phyloP scores from a whole-genome alignment of 768 basidiomycete genomes.

The Cyathus striatus region DNA sequence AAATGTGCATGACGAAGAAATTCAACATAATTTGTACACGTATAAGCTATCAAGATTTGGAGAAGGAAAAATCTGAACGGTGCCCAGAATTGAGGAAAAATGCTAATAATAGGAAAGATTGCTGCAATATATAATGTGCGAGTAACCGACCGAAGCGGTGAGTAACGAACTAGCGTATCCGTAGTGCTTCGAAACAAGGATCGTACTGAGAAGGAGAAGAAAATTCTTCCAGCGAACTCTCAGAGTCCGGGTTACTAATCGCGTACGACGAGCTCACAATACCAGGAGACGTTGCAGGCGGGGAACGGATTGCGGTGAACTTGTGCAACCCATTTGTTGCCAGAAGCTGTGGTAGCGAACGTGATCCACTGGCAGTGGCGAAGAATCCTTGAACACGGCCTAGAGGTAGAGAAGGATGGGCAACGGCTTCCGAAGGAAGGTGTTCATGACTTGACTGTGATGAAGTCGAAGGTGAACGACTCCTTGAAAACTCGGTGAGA shows the following conservation, averaged over 20 bases:
- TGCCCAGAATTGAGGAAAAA: too few species aligned
- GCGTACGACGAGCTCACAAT: constrained; percentile 3
- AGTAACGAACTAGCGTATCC: not conserved
- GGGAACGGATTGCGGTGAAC: not conserved
- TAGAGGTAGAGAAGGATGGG: not conserved
- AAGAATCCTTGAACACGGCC: not conserved
- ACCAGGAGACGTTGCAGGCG: not conserved
- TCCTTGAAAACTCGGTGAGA: constrained; percentile 9
- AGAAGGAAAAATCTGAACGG: too few species aligned
- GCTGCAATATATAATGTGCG: not conserved
- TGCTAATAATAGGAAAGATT: not conserved
- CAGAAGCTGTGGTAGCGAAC: constrained; percentile 3
- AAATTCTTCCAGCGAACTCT: constrained; percentile 3
- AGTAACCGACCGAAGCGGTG: not conserved
- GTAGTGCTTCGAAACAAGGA: constrained; percentile 5
- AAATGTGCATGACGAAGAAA: too few species aligned
- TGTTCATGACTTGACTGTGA: constrained; percentile 3
- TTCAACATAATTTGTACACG: too few species aligned
- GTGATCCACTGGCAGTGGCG: not conserved
- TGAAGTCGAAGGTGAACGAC: constrained; percentile 15
- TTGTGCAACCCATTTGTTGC: constrained; percentile 1
- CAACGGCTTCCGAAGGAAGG: not conserved
- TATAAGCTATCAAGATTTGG: too few species aligned
- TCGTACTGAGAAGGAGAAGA: constrained; percentile 5
- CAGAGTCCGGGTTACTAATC: constrained; percentile 9